phyloP scores from a whole-genome alignment of 371 early-diverging fungal genomes.

The Zychaea mexicana region DNA sequence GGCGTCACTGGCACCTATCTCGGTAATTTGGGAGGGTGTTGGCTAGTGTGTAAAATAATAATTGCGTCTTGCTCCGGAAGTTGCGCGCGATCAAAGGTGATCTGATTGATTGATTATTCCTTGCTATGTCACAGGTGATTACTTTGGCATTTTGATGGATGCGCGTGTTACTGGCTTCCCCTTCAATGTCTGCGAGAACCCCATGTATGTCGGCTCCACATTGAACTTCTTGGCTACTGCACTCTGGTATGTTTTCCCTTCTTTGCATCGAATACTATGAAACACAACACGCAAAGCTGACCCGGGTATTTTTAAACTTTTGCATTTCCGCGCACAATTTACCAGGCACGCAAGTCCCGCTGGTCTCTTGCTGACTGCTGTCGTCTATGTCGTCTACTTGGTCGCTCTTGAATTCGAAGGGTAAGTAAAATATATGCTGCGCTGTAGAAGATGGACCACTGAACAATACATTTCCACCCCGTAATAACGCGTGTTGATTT shows the following conservation, averaged over 20 bases:
- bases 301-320: neutral
- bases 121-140: conserved; percentile 71
- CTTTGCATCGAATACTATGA: too few species aligned
- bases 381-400: conserved; percentile 75
- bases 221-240: conserved; percentile 85
- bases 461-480: neutral
- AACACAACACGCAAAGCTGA: neutral
- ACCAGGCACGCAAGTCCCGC: conserved; percentile 63
- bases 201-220: conserved; percentile 95
- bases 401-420: conserved; percentile 82
- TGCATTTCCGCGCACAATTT: neutral
- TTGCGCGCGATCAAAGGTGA: neutral
- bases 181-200: conserved; percentile 89
- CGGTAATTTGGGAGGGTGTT: conserved; percentile 44
- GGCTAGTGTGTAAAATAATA: conserved; percentile 2
- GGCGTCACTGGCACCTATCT: conserved; percentile 93
- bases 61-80: too few species aligned
- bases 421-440: conserved; percentile 47
- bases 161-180: conserved; percentile 88
- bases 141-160: conserved; percentile 93
- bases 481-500: neutral
- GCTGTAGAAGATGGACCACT: too few species aligned
- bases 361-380: conserved; percentile 70
- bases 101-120: neutral
- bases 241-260: conserved; percentile 63